Evolutionary conservation across 1,284 basidiomycete species (phyloP), one percentile per base, ranked within the genome.

Genomic region (Ustilago vetiveriae): DNA sequence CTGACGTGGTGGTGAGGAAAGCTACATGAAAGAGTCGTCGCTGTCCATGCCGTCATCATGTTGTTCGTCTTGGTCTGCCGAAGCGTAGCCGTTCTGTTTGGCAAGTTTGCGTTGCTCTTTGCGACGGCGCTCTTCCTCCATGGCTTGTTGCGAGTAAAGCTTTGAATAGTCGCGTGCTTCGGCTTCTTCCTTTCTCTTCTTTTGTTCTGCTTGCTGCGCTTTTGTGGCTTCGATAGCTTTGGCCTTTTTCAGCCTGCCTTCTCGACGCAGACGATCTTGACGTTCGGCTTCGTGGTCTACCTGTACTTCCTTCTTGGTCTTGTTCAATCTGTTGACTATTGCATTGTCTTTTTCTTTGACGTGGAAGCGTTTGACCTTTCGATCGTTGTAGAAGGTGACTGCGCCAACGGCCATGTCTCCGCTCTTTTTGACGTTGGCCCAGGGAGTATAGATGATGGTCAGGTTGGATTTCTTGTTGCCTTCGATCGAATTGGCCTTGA

Each of bases 401-500:
- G 94, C 90, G 0, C 96, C 95, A 2, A 94, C 89, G 0, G 92
- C 92, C 74, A 80, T 68, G 46, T 80, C 75, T 16, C 78, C 78
- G 1, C 59, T 70, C 53, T 77, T 80, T 58, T 78, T 81, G 30
- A 81, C 51, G 26, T 81, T 80, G 43, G 59, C 43, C 74, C 71
- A 73, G 0, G 93, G 94, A 0, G 94, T 97, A 82, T 94, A 98
- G 62, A 98, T 97, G 75, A 98, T 87, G 13, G 91, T 92, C 24
- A 97, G 79, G 80, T 95, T 91, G 72, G 95, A 91, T 83, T 94
- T 94, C 84, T 97, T 97, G 85, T 98, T 97, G 3, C 91, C 93
- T 35, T 97, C 92, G 52, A 98, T 98, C 4, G 92, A 94, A 78
- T 98, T 98, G 0, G 95, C 94, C 83, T 98, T 98, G 38, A 97